A percentile compares a stretch with the other conserved stretches of the same genome.
Evolutionary conservation across 192 early-diverging fungal species (phyloP).

Genomic region (Irineochytrium annulatum): DNA sequence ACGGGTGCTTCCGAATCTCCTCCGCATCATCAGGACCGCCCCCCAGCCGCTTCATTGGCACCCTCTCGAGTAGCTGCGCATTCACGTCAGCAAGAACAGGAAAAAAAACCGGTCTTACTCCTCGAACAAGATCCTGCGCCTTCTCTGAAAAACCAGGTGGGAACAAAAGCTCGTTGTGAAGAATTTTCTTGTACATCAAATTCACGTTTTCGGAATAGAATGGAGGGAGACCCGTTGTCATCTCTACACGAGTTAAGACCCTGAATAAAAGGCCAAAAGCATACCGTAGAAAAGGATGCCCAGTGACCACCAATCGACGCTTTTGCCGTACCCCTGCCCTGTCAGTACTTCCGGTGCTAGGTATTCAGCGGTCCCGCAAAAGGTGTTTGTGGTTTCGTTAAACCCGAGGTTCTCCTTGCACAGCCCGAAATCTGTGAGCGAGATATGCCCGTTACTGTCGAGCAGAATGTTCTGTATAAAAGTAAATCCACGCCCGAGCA

Average conservation of each 20-base stretch:
- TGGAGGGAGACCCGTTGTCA: slow-evolving; percentile 6
- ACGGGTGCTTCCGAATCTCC: slow-evolving; percentile 60
- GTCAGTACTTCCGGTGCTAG: slow-evolving; percentile 81
- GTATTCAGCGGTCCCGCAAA: slow-evolving; percentile 48
- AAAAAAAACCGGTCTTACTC: slow-evolving; percentile 28
- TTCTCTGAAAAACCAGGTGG: slow-evolving; percentile 39
- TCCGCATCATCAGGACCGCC: slow-evolving; percentile 51
- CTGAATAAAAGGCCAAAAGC: neutral
- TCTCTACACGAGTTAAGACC: neutral
- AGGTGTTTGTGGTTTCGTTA: slow-evolving; percentile 50
- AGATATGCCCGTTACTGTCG: slow-evolving; percentile 65
- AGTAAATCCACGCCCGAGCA: neutral
- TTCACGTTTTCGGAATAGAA: slow-evolving; percentile 39
- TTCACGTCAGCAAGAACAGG: neutral
- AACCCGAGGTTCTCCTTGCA: slow-evolving; percentile 59
- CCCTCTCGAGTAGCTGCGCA: slow-evolving; percentile 56
- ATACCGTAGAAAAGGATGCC: slow-evolving; percentile 66
- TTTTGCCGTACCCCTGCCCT: slow-evolving; percentile 64
- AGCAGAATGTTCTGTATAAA: slow-evolving; percentile 50
- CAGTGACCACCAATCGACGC: slow-evolving; percentile 81
- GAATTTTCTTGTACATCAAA: slow-evolving; percentile 57
- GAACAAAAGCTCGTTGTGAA: slow-evolving; percentile 50
- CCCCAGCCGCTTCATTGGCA: slow-evolving; percentile 59
- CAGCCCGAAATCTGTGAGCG: slow-evolving; percentile 73
- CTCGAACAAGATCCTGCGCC: slow-evolving; percentile 41